These are phyloP conservation scores for Tylopilus rubrobrunneus DNA, from an alignment of 768 basidiomycete genomes.

Conservation along the genomic window DNA sequence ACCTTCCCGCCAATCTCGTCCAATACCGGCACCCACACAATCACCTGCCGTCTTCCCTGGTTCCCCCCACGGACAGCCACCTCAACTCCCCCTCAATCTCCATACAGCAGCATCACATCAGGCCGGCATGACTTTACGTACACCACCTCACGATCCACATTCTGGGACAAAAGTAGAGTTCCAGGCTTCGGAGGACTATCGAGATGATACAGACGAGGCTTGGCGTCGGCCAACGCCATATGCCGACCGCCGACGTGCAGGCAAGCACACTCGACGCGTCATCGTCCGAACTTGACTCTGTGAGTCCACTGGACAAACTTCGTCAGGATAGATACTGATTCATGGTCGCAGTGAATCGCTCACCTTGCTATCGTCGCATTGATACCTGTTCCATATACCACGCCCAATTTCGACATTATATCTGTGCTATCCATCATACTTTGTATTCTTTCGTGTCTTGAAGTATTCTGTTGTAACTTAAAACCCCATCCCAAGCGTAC, in stretches of 20 bases:
- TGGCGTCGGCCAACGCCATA: conserved; percentile 74
- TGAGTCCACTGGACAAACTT: neutral
- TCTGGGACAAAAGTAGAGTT: conserved; percentile 29
- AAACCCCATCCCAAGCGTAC: neutral
- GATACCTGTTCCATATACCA: conserved; percentile 23
- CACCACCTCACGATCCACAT: conserved; percentile 45
- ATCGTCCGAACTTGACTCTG: conserved; percentile 44
- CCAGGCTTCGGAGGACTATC: conserved; percentile 44
- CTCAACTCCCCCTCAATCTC: conserved; percentile 34
- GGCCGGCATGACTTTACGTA: conserved; percentile 35
- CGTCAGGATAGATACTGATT: neutral
- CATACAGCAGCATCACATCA: conserved; percentile 26
- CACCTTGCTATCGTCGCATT: conserved; percentile 14
- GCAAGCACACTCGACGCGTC: conserved; percentile 75
- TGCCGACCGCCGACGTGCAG: conserved; percentile 69
- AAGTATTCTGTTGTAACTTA: conserved; percentile 12
- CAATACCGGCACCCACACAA: conserved; percentile 22
- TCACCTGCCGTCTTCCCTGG: conserved; percentile 27
- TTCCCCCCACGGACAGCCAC: conserved; percentile 31
- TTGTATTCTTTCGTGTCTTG: conserved; percentile 20
- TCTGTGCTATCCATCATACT: conserved; percentile 19
- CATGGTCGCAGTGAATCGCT: neutral
- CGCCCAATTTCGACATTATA: conserved; percentile 14
- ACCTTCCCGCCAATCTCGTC: conserved; percentile 28
- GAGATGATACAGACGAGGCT: conserved; percentile 60